Percentiles rank a stretch among this genome's conserved stretches.
Evolutionary conservation across 768 basidiomycete species (phyloP).

Genomic region (Suillus subalutaceus): DNA sequence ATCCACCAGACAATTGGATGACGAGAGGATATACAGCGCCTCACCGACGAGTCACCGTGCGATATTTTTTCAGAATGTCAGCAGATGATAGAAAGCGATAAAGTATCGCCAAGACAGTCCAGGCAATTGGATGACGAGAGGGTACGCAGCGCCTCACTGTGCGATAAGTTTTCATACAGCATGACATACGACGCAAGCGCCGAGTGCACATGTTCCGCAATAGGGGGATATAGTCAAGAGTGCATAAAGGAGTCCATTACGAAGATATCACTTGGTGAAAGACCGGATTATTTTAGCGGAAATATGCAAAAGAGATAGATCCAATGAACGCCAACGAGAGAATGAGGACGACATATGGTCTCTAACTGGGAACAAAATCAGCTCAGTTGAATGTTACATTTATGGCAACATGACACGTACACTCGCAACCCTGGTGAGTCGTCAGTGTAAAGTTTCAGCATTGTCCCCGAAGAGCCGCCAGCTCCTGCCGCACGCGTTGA

Average conservation of each 20-base stretch:
- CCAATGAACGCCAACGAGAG: conserved; percentile 96
- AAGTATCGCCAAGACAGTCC: background rate
- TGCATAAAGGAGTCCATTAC: conserved; percentile 12
- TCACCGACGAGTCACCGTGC: no score
- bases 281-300: conserved; percentile 91
- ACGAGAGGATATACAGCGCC: background rate
- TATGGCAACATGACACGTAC: conserved; percentile 54
- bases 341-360: conserved; percentile 96
- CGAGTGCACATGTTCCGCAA: background rate
- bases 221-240: background rate
- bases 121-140: background rate
- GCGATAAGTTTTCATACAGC: background rate
- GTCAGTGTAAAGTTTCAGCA: conserved; percentile 98
- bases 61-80: background rate
- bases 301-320: conserved; percentile 98
- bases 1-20: background rate
- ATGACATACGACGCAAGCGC: background rate
- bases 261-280: conserved; percentile 70
- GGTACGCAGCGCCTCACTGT: background rate
- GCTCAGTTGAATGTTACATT: background rate
- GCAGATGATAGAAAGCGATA: background rate
- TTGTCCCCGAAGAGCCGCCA: conserved; percentile 96
- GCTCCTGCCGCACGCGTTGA: conserved; percentile 91
- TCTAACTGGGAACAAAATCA: conserved; percentile 42
- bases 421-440: conserved; percentile 97